Evolutionary conservation across 2,329 filamentous ascomycete species (phyloP).

Genomic region (Myriosclerotinia duriaeana): DNA sequence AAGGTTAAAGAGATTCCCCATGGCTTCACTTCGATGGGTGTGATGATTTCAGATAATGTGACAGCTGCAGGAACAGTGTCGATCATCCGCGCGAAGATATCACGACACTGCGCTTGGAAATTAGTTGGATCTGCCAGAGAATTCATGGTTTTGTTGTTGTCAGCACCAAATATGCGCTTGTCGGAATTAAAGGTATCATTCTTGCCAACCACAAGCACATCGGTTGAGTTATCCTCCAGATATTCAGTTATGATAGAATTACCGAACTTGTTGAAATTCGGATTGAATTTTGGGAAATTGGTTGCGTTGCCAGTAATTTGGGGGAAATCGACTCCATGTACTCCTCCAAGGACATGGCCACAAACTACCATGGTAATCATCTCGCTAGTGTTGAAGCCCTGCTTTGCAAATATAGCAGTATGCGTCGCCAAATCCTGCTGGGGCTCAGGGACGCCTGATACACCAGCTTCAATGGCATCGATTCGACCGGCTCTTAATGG

Average conservation of each 20-base stretch:
- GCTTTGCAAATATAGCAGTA: conserved; percentile 28
- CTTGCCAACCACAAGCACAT: conserved; percentile 42
- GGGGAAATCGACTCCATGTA: conserved; percentile 26
- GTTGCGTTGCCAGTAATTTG: neutral
- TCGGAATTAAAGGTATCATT: conserved; percentile 53
- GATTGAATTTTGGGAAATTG: neutral
- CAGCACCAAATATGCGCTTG: conserved; percentile 55
- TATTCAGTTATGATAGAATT: conserved; percentile 3
- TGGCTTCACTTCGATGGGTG: conserved; percentile 45
- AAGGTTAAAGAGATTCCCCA: neutral
- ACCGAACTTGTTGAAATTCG: neutral
- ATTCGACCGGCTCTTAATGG: conserved; percentile 31
- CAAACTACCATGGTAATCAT: conserved; percentile 31
- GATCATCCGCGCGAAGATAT: conserved; percentile 58
- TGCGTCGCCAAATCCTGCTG: conserved; percentile 25
- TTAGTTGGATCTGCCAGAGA: conserved; percentile 46
- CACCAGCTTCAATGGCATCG: conserved; percentile 31
- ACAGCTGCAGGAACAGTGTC: conserved; percentile 55
- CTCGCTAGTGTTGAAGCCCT: conserved; percentile 32
- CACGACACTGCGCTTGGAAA: conserved; percentile 51
- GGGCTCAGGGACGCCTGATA: conserved; percentile 31
- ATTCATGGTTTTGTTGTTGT: conserved; percentile 55
- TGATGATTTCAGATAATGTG: conserved; percentile 51
- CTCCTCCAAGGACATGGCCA: conserved; percentile 30
- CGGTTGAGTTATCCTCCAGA: conserved; percentile 4